Evolutionary conservation across 1,284 basidiomycete species (phyloP).

Genomic region (Rhodotorula sp.): DNA sequence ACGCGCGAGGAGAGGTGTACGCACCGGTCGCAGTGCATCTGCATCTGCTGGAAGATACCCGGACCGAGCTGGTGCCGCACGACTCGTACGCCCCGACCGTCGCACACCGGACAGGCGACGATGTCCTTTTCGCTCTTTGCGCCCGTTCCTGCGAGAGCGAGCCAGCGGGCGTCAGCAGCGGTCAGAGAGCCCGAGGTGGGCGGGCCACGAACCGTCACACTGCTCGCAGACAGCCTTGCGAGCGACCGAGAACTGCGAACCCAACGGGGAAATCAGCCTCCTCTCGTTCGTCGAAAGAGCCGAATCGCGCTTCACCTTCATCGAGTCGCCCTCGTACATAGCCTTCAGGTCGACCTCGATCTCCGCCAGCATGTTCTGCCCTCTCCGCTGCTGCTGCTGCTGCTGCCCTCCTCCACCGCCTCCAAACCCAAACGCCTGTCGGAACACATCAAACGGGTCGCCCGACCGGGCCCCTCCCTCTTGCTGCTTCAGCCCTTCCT

Average conservation of each 20-base stretch:
- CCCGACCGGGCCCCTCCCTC: constrained; percentile 65
- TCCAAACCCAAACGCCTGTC: constrained; percentile 77
- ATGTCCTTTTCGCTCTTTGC: constrained; percentile 83
- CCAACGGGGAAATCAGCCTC: not conserved
- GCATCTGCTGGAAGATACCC: constrained; percentile 46
- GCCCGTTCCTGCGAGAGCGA: constrained; percentile 55
- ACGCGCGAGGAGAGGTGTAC: not conserved
- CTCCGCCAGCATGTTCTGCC: constrained; percentile 77
- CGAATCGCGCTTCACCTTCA: constrained; percentile 62
- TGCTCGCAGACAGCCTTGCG: constrained; percentile 87
- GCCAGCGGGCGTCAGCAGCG: not conserved
- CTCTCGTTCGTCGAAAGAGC: not conserved
- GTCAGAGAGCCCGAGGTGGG: not conserved
- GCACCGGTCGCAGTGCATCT: constrained; percentile 41
- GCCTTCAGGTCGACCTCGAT: constrained; percentile 81
- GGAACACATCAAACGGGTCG: constrained; percentile 91
- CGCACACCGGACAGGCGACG: constrained; percentile 72
- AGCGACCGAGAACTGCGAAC: constrained; percentile 77
- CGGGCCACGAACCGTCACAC: constrained; percentile 63
- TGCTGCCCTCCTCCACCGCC: constrained; percentile 63
- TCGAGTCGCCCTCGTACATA: constrained; percentile 77
- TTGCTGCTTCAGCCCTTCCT: constrained; percentile 62
- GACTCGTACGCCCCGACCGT: constrained; percentile 78
- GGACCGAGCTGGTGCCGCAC: constrained; percentile 75
- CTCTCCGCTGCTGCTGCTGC: constrained; percentile 71